These are phyloP conservation scores for Lotmaria passim DNA, from an alignment of 208 protist genomes.

Conservation along the genomic window DNA sequence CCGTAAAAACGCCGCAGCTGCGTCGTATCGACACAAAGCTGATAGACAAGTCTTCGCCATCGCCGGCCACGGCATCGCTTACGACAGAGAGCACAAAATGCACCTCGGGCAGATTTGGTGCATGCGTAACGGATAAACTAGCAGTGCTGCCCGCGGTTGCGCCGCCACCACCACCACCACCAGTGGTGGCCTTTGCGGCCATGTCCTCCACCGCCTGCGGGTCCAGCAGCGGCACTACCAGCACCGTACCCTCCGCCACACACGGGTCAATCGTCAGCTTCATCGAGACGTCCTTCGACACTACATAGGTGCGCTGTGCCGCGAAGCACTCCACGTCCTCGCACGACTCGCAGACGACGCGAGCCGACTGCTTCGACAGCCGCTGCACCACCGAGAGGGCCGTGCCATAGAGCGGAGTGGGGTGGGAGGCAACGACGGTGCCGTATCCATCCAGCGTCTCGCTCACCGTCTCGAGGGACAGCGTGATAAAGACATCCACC, in stretches of 20 bases:
- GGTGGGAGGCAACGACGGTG: constrained; percentile 16
- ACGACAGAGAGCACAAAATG: constrained; percentile 41
- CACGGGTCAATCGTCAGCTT: constrained; percentile 46
- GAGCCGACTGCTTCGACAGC: constrained; percentile 22
- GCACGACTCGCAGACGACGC: constrained; percentile 36
- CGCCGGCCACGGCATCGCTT: constrained; percentile 16
- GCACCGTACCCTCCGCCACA: constrained; percentile 10
- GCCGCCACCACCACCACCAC: neutral
- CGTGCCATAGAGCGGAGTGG: constrained; percentile 27
- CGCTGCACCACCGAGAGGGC: constrained; percentile 34
- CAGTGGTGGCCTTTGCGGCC: neutral
- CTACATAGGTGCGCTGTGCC: constrained; percentile 34
- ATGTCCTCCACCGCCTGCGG: constrained; percentile 22
- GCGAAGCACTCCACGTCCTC: constrained; percentile 44
- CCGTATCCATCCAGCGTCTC: constrained; percentile 41
- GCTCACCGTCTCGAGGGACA: constrained; percentile 39
- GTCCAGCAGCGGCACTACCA: constrained; percentile 50
- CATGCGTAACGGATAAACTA: neutral
- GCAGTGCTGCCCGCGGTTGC: neutral
- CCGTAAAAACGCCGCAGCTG: constrained; percentile 29
- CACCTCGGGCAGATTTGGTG: constrained; percentile 19
- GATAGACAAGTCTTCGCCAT: constrained; percentile 41
- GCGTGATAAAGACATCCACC: constrained; percentile 41
- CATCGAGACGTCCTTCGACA: constrained; percentile 45
- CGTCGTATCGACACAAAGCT: constrained; percentile 30